Evolutionary conservation across 192 early-diverging fungal genomes (phyloP).

Genomic region (Linnemannia exigua): DNA sequence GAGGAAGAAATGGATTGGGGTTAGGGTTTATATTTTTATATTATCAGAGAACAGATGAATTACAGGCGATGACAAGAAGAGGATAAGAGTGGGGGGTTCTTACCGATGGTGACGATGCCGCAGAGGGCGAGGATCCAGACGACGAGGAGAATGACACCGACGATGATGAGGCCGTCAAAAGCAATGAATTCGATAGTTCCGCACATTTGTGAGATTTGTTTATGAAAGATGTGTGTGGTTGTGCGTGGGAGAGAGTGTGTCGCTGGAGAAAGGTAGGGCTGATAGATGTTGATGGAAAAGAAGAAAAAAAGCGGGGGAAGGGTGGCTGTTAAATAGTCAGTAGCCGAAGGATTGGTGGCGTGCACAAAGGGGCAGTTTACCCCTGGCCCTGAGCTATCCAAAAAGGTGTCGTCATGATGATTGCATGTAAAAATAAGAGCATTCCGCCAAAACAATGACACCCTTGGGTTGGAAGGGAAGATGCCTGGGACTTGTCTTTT

Average conservation of each 20-base stretch:
- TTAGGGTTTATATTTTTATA: not conserved
- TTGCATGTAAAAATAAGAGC: not conserved
- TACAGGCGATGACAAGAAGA: not conserved
- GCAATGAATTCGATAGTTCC: constrained; percentile 14
- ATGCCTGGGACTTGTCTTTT: not conserved
- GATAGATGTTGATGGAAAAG: not conserved
- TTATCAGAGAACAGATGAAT: not conserved
- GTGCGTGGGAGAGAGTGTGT: not conserved
- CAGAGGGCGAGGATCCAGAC: constrained; percentile 20
- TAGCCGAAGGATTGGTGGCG: not conserved
- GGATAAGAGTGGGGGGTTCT: not conserved
- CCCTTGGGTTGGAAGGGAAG: not conserved
- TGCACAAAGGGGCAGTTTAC: not conserved
- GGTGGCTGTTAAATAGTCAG: not conserved
- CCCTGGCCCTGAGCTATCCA: not conserved
- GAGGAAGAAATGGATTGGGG: not conserved
- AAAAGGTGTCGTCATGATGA: constrained; percentile 2
- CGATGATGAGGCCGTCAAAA: constrained; percentile 23
- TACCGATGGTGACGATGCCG: constrained; percentile 15
- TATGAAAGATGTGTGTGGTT: not conserved
- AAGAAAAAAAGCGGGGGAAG: not conserved
- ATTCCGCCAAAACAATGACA: not conserved
- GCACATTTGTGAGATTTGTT: constrained; percentile 1
- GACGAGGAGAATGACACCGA: constrained; percentile 15
- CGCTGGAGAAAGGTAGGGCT: not conserved